Conservation (phyloP, 83 land plant species). For the Picea abies region DNA sequence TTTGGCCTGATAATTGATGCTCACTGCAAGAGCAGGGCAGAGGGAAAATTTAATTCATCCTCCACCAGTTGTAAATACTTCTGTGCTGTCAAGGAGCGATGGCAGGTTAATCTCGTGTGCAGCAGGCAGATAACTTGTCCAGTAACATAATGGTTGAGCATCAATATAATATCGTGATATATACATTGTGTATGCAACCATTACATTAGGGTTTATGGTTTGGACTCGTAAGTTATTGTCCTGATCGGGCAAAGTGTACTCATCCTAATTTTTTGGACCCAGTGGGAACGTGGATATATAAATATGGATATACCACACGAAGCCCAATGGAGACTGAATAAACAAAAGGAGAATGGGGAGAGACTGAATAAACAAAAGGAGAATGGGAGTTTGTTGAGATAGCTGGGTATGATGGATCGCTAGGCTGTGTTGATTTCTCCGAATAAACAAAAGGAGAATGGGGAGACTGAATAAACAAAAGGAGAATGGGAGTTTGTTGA, state of each 20-base stretch:
- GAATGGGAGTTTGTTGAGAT: no score
- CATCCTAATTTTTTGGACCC: slow-evolving; percentile 9
- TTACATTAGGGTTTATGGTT: slow-evolving; percentile 17
- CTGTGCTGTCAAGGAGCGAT: slow-evolving; percentile 3
- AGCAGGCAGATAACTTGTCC: slow-evolving; percentile 8
- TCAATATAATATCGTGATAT: slow-evolving; percentile 3
- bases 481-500: neutral
- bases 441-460: no score
- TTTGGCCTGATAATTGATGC: neutral
- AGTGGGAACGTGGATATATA: slow-evolving; percentile 17
- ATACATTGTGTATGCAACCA: neutral
- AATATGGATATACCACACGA: neutral
- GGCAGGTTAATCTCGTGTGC: slow-evolving; percentile 14
- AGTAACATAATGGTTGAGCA: neutral
- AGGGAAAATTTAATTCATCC: neutral
- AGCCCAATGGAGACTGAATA: neutral
- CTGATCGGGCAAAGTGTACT: slow-evolving; percentile 1
- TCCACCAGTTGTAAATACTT: neutral
- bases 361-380: neutral
- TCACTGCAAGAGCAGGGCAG: neutral
- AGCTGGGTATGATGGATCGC: no score
- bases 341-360: neutral
- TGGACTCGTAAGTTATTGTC: neutral
- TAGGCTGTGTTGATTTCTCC: slow-evolving; percentile 15
- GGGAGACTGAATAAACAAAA: neutral